Evolutionary conservation across 2,329 filamentous ascomycete species (phyloP).

Genomic region (Seiridium cupressi): DNA sequence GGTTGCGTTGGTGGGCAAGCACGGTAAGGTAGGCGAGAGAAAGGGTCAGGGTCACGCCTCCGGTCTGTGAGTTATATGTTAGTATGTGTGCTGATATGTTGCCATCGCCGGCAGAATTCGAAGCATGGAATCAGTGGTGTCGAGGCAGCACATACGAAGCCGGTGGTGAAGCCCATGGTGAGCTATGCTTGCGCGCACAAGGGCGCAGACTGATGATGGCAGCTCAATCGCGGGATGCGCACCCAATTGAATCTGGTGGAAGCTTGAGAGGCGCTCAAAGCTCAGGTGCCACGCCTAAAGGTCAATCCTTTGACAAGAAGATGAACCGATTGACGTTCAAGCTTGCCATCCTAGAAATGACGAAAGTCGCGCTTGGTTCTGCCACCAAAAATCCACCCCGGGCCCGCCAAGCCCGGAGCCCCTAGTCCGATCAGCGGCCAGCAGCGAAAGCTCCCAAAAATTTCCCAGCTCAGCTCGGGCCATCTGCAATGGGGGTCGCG

Average conservation of each 20-base stretch:
- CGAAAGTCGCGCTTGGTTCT: slow-evolving; percentile 18
- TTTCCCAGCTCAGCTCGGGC: slow-evolving; percentile 3
- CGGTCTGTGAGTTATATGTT: slow-evolving; percentile 49
- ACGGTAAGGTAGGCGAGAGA: slow-evolving; percentile 71
- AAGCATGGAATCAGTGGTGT: too few relatives aligned
- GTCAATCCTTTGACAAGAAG: neutral
- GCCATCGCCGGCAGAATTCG: too few relatives aligned
- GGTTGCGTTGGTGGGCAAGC: slow-evolving; percentile 67
- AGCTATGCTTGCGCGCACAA: slow-evolving; percentile 19
- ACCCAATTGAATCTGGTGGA: neutral
- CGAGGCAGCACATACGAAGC: slow-evolving; percentile 59
- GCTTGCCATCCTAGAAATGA: slow-evolving; percentile 14
- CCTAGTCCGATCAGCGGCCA: neutral
- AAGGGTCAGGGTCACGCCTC: slow-evolving; percentile 73
- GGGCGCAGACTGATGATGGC: slow-evolving; percentile 16
- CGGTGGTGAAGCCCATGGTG: slow-evolving; percentile 70
- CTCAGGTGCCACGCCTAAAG: neutral
- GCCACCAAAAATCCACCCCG: neutral
- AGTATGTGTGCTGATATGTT: slow-evolving; percentile 5
- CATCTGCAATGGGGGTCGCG: neutral
- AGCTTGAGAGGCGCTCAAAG: neutral
- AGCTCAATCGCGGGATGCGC: slow-evolving; percentile 19
- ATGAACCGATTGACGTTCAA: neutral
- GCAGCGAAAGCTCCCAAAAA: neutral
- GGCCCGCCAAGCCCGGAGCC: neutral